Conservation (phyloP, 1,139 yeast genomes). For the Cylindricascospora bacillispora region DNA sequence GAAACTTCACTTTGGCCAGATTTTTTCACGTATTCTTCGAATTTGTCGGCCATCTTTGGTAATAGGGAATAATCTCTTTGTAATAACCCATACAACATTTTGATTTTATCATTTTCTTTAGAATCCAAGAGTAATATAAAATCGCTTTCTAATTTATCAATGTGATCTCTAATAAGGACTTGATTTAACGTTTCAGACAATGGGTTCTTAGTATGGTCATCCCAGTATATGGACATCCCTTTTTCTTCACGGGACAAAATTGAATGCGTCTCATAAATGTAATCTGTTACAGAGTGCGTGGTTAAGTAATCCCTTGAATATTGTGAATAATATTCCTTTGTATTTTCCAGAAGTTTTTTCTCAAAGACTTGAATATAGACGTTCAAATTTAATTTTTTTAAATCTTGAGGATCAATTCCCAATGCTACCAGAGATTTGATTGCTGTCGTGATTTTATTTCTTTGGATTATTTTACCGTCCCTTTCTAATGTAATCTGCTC, state of each 20-base stretch:
- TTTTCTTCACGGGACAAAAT: conserved; percentile 74
- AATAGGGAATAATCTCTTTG: conserved; percentile 41
- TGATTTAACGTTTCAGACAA: conserved; percentile 64
- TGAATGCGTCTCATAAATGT: conserved; percentile 74
- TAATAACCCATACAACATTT: conserved; percentile 65
- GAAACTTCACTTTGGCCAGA: conserved; percentile 22
- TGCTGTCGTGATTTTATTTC: conserved; percentile 55
- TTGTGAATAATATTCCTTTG: conserved; percentile 55
- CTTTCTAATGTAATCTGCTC: conserved; percentile 68
- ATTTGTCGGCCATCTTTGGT: conserved; percentile 56
- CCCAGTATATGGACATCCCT: conserved; percentile 66
- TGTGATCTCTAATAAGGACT: conserved; percentile 69
- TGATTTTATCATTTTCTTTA: conserved; percentile 64
- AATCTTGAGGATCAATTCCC: conserved; percentile 69
- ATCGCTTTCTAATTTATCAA: conserved; percentile 64
- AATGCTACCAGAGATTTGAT: conserved; percentile 72
- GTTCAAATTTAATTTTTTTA: conserved; percentile 70
- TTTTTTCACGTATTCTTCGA: conserved; percentile 60
- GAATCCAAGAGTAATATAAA: conserved; percentile 62
- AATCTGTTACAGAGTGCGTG: conserved; percentile 76
- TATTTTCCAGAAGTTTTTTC: conserved; percentile 56
- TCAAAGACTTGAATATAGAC: conserved; percentile 79
- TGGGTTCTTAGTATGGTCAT: conserved; percentile 73
- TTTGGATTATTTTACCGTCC: conserved; percentile 63
- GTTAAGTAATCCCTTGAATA: conserved; percentile 60